phyloP scores from a whole-genome alignment of 768 basidiomycete species.

The Mycena capillaripes region DNA sequence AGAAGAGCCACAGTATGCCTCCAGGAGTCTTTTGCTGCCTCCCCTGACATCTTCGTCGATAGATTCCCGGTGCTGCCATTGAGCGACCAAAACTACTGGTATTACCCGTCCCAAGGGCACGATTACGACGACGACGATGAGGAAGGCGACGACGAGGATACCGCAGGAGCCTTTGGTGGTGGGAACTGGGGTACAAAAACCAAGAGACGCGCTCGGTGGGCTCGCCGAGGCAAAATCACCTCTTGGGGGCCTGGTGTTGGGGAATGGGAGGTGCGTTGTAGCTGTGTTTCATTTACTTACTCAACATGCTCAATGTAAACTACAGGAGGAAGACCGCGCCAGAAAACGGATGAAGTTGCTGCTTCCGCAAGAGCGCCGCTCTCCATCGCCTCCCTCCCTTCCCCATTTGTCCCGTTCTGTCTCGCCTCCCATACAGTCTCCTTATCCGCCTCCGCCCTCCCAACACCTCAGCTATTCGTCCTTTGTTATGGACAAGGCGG shows the following conservation, averaged over 20 bases:
- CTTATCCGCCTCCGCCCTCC: slow-evolving; percentile 76
- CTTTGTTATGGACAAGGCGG: slow-evolving; percentile 88
- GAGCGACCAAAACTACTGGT: slow-evolving; percentile 85
- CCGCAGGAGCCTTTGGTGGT: slow-evolving; percentile 56
- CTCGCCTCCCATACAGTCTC: slow-evolving; percentile 83
- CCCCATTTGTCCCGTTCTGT: slow-evolving; percentile 83
- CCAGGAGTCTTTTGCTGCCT: background rate
- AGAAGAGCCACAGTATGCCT: slow-evolving; percentile 27
- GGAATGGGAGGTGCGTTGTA: slow-evolving; percentile 82
- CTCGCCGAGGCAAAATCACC: slow-evolving; percentile 84
- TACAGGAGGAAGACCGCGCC: slow-evolving; percentile 85
- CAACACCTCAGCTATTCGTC: slow-evolving; percentile 86
- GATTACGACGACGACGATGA: slow-evolving; percentile 73
- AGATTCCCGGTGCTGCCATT: slow-evolving; percentile 61
- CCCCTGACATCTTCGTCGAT: slow-evolving; percentile 39
- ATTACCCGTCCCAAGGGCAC: slow-evolving; percentile 85
- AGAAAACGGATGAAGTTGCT: slow-evolving; percentile 83
- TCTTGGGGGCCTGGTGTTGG: slow-evolving; percentile 89
- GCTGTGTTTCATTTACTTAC: slow-evolving; percentile 1
- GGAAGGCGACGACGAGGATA: slow-evolving; percentile 37
- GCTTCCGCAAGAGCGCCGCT: slow-evolving; percentile 72
- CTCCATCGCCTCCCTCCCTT: slow-evolving; percentile 79
- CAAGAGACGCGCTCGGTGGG: slow-evolving; percentile 83
- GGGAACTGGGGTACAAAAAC: slow-evolving; percentile 93
- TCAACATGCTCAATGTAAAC: slow-evolving; percentile 29